Evolutionary conservation across 345 rosid species (phyloP), one percentile per base, ranked within the genome.

Genomic region (Hevea brasiliensis): DNA sequence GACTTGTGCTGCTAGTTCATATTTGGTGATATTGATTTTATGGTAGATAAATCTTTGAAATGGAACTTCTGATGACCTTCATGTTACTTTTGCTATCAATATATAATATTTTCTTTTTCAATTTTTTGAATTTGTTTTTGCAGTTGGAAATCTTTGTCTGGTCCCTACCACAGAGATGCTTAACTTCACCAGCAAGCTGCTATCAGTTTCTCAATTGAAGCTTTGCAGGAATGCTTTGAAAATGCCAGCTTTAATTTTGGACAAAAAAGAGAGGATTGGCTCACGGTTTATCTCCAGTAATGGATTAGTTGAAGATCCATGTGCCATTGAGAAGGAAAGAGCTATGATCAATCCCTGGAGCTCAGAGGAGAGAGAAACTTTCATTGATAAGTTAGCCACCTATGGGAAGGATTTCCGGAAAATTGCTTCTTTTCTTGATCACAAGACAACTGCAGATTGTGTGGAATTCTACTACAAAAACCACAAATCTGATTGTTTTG

Each of bases 381-480:
- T 96, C 77, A 84, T 96, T 73, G 82, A 85, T 64, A 93, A 91
- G 87, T 77, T 96, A 58, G 88, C 89, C 8, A 57, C 74, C 37
- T 87, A 83, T 62, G 98, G 99, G 76, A 96, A 96, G 82, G 90
- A 93, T 83, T 96, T 96, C 79, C 77, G 80, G 64, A 91, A 84
- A 83, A 90, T 96, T 76, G 92, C 98, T 79, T 83, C 97, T 29
- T 92, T 79, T 82, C 91, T 96, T 66, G 88, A 89, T 65, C 90
- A 91, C 75, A 96, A 93, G 85, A 91, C 90, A 57, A 92, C 93
- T 79, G 98, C 99, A 23, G 98, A 91, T 79, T 96, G 99, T 77
- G 89, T 96, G 45, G 91, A 93, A 76, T 96, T 93, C 80, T 96
- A 96, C 82, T 96, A 93, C 87, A 96, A 93, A 77, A 96, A 96